phyloP scores from a whole-genome alignment of 208 protist genomes.

The Wallacemonas rigidus region DNA sequence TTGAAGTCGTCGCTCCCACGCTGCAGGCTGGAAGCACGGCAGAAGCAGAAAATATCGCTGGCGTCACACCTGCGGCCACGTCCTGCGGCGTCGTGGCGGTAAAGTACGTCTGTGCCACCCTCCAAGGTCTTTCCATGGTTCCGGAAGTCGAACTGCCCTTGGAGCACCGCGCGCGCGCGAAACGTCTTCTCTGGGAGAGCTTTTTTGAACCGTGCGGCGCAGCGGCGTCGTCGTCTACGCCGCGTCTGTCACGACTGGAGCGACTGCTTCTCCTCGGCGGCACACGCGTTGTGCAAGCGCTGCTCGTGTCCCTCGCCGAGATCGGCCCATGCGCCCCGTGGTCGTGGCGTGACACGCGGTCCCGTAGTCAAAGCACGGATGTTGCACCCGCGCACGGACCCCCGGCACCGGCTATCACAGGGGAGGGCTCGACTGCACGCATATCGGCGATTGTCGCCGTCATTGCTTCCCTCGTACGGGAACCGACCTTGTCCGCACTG shows the following conservation, averaged over 20 bases:
- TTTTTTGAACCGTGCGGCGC: neutral
- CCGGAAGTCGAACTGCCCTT: slow-evolving; percentile 30
- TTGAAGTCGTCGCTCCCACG: too few relatives aligned
- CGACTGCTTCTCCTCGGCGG: slow-evolving; percentile 41
- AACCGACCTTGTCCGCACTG: slow-evolving; percentile 17
- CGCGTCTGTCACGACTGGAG: neutral
- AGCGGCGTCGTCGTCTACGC: too few relatives aligned
- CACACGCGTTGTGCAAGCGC: slow-evolving; percentile 29
- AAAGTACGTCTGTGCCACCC: slow-evolving; percentile 36
- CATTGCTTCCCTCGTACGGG: slow-evolving; percentile 7
- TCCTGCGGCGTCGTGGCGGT: slow-evolving; percentile 25
- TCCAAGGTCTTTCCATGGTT: slow-evolving; percentile 39
- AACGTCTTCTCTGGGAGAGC: slow-evolving; percentile 39
- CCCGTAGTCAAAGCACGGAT: too few relatives aligned
- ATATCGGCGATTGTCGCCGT: neutral
- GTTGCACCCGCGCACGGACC: too few relatives aligned
- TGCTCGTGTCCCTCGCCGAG: slow-evolving; percentile 46
- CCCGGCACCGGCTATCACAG: neutral
- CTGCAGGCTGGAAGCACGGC: too few relatives aligned
- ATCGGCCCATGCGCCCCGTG: slow-evolving; percentile 43
- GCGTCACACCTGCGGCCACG: neutral
- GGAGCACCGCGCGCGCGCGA: slow-evolving; percentile 26
- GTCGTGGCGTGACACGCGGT: slow-evolving; percentile 6
- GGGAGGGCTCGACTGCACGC: neutral
- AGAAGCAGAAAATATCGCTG: too few relatives aligned